A percentile compares a stretch with the other conserved stretches of the same genome.
phyloP scores from a whole-genome alignment of 176 grass and related monocot species.

The Zea luxurians region DNA sequence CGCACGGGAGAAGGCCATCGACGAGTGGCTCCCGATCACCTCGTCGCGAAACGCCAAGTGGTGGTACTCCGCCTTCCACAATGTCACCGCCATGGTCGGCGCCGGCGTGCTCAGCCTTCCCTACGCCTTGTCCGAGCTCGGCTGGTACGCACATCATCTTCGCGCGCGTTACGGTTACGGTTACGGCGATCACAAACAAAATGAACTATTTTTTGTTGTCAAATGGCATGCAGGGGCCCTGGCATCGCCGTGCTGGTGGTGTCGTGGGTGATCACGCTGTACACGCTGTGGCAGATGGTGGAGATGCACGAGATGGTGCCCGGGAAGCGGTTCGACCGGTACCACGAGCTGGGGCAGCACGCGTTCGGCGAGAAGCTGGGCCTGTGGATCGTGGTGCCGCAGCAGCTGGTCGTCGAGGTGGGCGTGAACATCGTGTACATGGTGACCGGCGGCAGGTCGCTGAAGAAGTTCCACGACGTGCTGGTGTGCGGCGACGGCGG shows the following conservation, averaged over 20 bases:
- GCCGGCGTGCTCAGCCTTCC: constrained; percentile 85
- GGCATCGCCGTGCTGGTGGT: constrained; percentile 68
- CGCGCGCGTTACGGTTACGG: too few species aligned
- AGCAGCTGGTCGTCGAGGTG: too few species aligned
- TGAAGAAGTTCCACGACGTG: constrained; percentile 75
- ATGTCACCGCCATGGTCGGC: constrained; percentile 93
- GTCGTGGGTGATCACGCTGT: constrained; percentile 92
- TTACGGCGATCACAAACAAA: too few species aligned
- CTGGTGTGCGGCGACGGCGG: constrained; percentile 35
- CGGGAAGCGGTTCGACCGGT: constrained; percentile 79
- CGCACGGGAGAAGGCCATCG: too few species aligned
- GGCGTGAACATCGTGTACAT: background rate
- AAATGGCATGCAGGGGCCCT: too few species aligned
- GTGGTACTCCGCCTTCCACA: constrained; percentile 95
- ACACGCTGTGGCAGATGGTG: constrained; percentile 98
- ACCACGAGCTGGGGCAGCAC: constrained; percentile 88
- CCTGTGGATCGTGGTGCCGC: too few species aligned
- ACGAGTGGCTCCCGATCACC: too few species aligned
- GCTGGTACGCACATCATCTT: constrained; percentile 41
- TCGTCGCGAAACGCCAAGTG: constrained; percentile 63
- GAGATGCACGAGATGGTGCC: constrained; percentile 98
- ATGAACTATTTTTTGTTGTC: too few species aligned
- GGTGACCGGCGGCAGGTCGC: constrained; percentile 80
- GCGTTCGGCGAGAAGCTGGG: constrained; percentile 57
- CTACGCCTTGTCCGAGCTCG: constrained; percentile 74